Conservation (phyloP, 331 rosid genomes). For the Rhamnella rubrinervis region DNA sequence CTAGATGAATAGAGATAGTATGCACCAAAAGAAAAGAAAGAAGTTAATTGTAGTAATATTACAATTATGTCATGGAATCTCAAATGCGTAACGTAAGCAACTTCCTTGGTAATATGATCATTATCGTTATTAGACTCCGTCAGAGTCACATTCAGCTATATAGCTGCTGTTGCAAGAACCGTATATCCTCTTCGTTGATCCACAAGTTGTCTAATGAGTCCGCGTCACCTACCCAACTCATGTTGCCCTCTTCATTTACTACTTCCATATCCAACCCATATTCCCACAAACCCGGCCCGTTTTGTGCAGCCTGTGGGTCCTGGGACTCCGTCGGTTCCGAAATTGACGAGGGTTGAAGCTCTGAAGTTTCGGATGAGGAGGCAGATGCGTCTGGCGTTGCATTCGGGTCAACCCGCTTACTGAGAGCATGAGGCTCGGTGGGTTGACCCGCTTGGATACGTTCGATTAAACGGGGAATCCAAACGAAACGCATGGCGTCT, state of each 20-base stretch:
- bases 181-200: slow-evolving; percentile 61
- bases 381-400: slow-evolving; percentile 11
- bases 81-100: slow-evolving; percentile 32
- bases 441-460: slow-evolving; percentile 44
- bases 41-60: no score
- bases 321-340: slow-evolving; percentile 26
- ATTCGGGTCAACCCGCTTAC: slow-evolving; percentile 13
- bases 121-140: slow-evolving; percentile 18
- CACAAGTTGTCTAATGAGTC: slow-evolving; percentile 51
- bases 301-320: neutral
- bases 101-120: slow-evolving; percentile 2
- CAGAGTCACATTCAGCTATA: neutral
- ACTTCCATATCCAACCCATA: neutral
- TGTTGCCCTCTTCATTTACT: slow-evolving; percentile 10
- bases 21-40: no score
- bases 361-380: slow-evolving; percentile 29
- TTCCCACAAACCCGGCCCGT: slow-evolving; percentile 1
- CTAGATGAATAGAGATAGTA: no score
- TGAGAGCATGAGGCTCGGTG: neutral
- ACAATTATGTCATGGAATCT: slow-evolving; percentile 3
- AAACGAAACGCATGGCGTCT: slow-evolving; percentile 70
- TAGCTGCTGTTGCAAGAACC: slow-evolving; percentile 76
- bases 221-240: slow-evolving; percentile 36
- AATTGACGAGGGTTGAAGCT: slow-evolving; percentile 25
- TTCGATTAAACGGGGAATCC: slow-evolving; percentile 91